These are phyloP conservation scores for Calycina herbarum DNA, from an alignment of 2,329 filamentous ascomycete species.

Conservation along the genomic window DNA sequence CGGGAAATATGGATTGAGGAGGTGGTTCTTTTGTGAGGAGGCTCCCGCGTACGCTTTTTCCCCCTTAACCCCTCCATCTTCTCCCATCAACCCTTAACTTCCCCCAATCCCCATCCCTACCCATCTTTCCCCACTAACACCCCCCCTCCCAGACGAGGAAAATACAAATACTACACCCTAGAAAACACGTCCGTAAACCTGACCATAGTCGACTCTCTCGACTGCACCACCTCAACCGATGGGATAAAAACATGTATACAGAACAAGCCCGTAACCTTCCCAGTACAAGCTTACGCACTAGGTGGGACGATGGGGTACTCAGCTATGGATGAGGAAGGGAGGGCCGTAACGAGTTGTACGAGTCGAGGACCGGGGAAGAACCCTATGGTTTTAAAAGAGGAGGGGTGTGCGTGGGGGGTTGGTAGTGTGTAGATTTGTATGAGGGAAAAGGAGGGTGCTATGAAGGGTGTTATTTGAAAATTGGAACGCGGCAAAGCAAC, in stretches of 20 bases:
- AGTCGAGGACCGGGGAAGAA: background rate
- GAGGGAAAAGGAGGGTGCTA: too few relatives aligned
- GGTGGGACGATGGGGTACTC: conserved; percentile 6
- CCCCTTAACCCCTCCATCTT: background rate
- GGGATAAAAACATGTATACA: background rate
- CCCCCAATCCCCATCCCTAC: background rate
- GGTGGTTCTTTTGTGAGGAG: conserved; percentile 7
- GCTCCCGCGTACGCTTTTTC: background rate
- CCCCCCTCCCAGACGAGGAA: background rate
- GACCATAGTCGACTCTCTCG: background rate
- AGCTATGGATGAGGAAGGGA: background rate
- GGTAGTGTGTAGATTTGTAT: background rate
- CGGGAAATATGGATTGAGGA: background rate
- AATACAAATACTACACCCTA: conserved; percentile 6
- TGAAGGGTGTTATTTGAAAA: too few relatives aligned
- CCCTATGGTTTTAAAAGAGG: background rate
- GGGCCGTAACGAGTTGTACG: background rate
- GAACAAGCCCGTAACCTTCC: background rate
- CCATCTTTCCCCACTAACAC: too few relatives aligned
- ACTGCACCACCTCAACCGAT: background rate
- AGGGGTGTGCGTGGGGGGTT: background rate
- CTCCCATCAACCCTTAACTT: background rate
- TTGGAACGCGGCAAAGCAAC: too few relatives aligned
- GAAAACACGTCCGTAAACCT: background rate
- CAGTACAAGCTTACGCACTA: background rate